phyloP scores from a whole-genome alignment of 306 rosid species.

The Aeschynomene evenia region DNA sequence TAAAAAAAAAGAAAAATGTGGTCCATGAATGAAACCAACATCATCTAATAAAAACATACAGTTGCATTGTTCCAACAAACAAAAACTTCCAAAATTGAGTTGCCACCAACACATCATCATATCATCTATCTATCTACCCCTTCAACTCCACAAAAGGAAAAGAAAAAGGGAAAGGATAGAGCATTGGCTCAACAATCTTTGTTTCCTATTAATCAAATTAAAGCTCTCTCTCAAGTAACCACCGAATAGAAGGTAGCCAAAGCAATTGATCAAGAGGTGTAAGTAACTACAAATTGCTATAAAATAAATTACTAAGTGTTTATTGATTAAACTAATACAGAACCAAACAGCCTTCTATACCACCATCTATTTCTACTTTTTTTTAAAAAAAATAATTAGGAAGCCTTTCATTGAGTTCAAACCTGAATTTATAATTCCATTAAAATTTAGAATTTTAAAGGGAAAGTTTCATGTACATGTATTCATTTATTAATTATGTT shows the following conservation, averaged over 20 bases:
- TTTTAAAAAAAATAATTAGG: background rate
- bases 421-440: too few relatives aligned
- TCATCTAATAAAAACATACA: background rate
- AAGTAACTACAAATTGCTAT: background rate
- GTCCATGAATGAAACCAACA: background rate
- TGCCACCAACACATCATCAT: constrained; percentile 1
- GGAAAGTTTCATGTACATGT: too few relatives aligned
- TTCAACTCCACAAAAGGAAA: background rate
- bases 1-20: too few relatives aligned
- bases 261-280: background rate
- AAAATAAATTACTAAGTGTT: background rate
- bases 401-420: too few relatives aligned
- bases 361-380: background rate
- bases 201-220: constrained; percentile 4
- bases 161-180: too few relatives aligned
- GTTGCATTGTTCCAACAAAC: background rate
- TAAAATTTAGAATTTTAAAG: too few relatives aligned
- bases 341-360: background rate
- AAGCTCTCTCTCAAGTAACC: background rate
- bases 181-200: background rate
- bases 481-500: too few relatives aligned
- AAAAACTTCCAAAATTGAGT: background rate
- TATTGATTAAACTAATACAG: background rate
- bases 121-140: too few relatives aligned
- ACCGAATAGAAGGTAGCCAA: background rate